These are phyloP conservation scores for Raphanus raphanistrum DNA, from an alignment of 345 rosid species.

Conservation along the genomic window DNA sequence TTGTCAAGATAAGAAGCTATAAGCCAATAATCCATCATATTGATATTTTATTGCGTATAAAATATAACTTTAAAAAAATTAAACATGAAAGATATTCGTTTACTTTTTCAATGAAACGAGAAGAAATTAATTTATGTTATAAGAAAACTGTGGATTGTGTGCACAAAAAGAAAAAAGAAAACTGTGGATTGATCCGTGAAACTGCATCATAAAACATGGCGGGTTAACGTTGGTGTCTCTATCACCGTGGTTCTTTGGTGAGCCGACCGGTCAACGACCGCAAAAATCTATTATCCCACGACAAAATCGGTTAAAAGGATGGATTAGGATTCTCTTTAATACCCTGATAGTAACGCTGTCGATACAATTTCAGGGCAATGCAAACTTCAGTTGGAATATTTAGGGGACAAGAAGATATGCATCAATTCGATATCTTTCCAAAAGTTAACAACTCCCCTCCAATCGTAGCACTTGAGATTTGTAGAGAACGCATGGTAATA, in stretches of 20 bases:
- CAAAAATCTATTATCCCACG: neutral
- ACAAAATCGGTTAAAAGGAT: neutral
- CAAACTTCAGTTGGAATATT: constrained; percentile 69
- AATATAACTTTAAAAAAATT: neutral
- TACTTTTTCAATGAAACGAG: neutral
- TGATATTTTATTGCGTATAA: neutral
- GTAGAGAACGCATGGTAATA: constrained; percentile 65
- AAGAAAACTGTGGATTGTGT: neutral
- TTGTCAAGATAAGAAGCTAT: no score
- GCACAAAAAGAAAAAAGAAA: neutral
- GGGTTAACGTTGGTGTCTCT: neutral
- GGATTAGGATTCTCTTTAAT: neutral
- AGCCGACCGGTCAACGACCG: neutral
- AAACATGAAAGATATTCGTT: neutral
- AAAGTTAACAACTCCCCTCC: constrained; percentile 46
- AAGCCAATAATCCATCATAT: neutral
- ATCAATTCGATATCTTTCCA: constrained; percentile 8
- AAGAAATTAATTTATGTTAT: neutral
- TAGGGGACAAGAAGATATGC: constrained; percentile 38
- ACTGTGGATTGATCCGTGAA: neutral
- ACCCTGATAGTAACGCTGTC: neutral
- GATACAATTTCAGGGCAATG: constrained; percentile 54
- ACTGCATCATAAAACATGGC: neutral
- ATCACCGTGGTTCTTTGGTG: neutral
- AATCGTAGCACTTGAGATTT: constrained; percentile 63